Base-by-base conservation (phyloP, 176 grass and related monocot species). In the Carex myosuroides region DNA sequence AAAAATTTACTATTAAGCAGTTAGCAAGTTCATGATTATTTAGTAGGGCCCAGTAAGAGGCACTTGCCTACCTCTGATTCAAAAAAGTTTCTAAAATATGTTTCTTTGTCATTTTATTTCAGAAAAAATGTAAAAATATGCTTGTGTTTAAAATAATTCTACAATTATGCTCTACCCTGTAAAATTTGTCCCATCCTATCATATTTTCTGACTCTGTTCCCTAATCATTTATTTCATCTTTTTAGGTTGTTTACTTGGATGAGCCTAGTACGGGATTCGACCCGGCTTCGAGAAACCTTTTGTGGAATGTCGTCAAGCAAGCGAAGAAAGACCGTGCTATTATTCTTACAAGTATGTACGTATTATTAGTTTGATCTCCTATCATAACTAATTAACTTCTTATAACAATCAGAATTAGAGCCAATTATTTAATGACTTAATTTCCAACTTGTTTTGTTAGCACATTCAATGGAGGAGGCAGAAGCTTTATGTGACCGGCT, bases 171-270 rank as follows among this genome's bases (percentile, higher is more conserved):
- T n/a, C n/a, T n/a, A n/a, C n/a, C n/a, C n/a, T n/a, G n/a, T n/a
- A n/a, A n/a, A n/a, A n/a, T n/a, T n/a, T n/a, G n/a, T n/a, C n/a
- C n/a, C n/a, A n/a, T n/a, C n/a, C n/a, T n/a, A n/a, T n/a, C n/a
- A n/a, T n/a, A n/a, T n/a, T n/a, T n/a, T n/a, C n/a, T n/a, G n/a
- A n/a, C n/a, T n/a, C n/a, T n/a, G n/a, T n/a, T n/a, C n/a, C n/a
- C n/a, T n/a, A n/a, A n/a, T n/a, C n/a, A n/a, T n/a, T n/a, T n/a
- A n/a, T n/a, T n/a, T 0, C 22, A 61, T 0, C 64, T 83, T 24
- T 59, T 76, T 80, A 98, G 89, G 92, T 93, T 84, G 91, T 94
- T 20, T 94, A 91, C 86, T 91, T 94, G 95, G 95, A 97, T 87
- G 95, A 94, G 22, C 92, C 92, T 0, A 97, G 95, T 79, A 94